These are phyloP conservation scores for Podospora anserina DNA, from an alignment of 495 filamentous ascomycete genomes.

Conservation along the genomic window DNA sequence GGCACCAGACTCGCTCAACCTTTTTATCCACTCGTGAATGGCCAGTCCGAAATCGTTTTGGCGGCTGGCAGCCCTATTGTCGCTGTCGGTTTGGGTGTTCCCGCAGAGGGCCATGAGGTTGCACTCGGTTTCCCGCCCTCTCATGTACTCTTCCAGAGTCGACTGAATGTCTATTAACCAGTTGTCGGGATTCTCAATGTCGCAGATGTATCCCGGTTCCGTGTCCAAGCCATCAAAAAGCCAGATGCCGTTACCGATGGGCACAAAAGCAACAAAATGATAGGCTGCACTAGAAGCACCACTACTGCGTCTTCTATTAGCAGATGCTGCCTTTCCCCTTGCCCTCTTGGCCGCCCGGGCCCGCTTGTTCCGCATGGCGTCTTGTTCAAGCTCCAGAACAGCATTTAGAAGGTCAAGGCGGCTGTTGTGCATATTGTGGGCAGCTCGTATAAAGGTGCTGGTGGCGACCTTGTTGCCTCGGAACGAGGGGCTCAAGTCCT, in stretches of 20 bases:
- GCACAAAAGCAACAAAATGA: constrained; percentile 90
- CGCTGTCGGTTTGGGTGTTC: background rate
- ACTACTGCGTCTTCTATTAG: background rate
- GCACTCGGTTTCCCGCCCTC: background rate
- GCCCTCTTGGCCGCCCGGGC: constrained; percentile 44
- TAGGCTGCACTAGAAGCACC: constrained; percentile 50
- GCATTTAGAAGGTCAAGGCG: constrained; percentile 76
- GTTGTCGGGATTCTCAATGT: constrained; percentile 15
- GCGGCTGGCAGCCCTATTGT: background rate
- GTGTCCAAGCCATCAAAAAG: constrained; percentile 83
- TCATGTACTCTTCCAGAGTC: background rate
- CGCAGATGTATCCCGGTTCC: constrained; percentile 70
- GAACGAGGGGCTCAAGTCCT: constrained; percentile 62
- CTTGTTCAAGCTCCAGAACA: constrained; percentile 57
- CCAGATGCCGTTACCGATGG: constrained; percentile 72
- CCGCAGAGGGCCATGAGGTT: constrained; percentile 4
- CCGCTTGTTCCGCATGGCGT: constrained; percentile 45
- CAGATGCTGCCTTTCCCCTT: background rate
- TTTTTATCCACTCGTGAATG: background rate
- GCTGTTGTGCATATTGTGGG: constrained; percentile 80
- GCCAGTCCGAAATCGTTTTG: background rate
- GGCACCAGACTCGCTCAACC: background rate
- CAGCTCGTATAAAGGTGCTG: constrained; percentile 70
- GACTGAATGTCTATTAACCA: background rate
- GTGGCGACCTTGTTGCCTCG: constrained; percentile 71